Percentiles rank a stretch among this genome's conserved stretches.
Evolutionary conservation across 768 basidiomycete species (phyloP).

Genomic region (Neoboletus magnificus): DNA sequence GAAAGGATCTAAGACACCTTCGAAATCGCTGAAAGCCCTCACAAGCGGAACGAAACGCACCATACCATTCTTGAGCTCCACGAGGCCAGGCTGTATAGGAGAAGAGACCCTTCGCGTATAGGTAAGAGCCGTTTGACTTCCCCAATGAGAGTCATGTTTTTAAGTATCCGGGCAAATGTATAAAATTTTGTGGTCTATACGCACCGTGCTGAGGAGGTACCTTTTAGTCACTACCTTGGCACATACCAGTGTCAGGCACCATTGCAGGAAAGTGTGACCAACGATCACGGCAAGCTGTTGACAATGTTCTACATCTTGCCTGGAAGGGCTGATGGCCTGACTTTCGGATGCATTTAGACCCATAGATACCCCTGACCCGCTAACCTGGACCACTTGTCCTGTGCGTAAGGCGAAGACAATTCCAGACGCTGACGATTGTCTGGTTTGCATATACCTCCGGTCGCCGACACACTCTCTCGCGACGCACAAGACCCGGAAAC

Average conservation of each 20-base stretch:
- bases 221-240: neutral
- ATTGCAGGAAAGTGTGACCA: too few relatives aligned
- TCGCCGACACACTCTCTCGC: constrained; percentile 41
- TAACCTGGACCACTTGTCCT: neutral
- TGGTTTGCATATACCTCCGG: constrained; percentile 36
- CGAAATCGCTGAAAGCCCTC: too few relatives aligned
- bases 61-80: neutral
- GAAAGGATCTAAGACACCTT: neutral
- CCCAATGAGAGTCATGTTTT: neutral
- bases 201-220: neutral
- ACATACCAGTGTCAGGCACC: constrained; percentile 5
- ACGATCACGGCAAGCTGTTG: too few relatives aligned
- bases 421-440: constrained; percentile 36
- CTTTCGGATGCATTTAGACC: constrained; percentile 6
- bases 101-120: neutral
- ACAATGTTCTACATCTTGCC: neutral
- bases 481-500: constrained; percentile 35
- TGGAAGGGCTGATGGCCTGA: constrained; percentile 3
- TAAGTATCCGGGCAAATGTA: neutral
- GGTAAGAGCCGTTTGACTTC: neutral
- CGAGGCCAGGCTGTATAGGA: neutral
- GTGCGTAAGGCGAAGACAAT: too few relatives aligned
- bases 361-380: constrained; percentile 8
- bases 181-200: neutral
- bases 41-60: neutral